These are phyloP conservation scores for Babesia bigemina DNA, from an alignment of 169 alveolate genomes.

Conservation along the genomic window DNA sequence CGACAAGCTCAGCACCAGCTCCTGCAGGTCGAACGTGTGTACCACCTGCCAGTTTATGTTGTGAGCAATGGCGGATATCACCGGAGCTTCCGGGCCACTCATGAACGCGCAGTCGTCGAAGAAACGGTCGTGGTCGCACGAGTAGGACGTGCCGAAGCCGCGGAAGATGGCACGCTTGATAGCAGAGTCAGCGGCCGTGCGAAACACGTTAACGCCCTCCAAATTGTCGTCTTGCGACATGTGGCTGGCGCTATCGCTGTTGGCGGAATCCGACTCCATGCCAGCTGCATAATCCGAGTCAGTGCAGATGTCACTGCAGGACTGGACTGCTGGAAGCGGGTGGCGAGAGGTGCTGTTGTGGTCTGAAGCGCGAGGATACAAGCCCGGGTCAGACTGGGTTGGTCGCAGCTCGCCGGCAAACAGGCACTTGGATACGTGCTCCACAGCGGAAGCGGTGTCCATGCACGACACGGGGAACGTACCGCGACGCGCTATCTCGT, in stretches of 20 bases:
- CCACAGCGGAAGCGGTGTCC: constrained; percentile 2
- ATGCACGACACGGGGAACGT: constrained; percentile 4
- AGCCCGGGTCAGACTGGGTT: background rate
- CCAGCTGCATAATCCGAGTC: background rate
- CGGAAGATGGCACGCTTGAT: too few relatives aligned
- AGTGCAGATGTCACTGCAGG: constrained; percentile 2
- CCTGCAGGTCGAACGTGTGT: constrained; percentile 7
- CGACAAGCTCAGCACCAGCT: constrained; percentile 2
- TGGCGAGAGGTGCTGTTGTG: background rate
- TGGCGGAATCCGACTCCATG: background rate
- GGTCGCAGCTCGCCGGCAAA: background rate
- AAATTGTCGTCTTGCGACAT: background rate
- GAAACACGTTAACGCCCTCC: background rate
- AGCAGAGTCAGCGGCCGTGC: background rate
- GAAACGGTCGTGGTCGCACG: background rate
- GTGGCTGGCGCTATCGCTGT: too few relatives aligned
- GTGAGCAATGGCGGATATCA: constrained; percentile 12
- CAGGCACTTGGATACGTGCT: constrained; percentile 1
- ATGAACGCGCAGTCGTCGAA: background rate
- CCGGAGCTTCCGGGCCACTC: background rate
- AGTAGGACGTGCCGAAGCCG: background rate
- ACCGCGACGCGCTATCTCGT: constrained; percentile 23
- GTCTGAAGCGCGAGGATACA: background rate
- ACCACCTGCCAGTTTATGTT: constrained; percentile 22
- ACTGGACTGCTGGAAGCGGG: background rate